Evolutionary conservation across 805 yeast genomes (phyloP), one percentile per base, ranked within the genome.

Genomic region (Metschnikowia lachancei): DNA sequence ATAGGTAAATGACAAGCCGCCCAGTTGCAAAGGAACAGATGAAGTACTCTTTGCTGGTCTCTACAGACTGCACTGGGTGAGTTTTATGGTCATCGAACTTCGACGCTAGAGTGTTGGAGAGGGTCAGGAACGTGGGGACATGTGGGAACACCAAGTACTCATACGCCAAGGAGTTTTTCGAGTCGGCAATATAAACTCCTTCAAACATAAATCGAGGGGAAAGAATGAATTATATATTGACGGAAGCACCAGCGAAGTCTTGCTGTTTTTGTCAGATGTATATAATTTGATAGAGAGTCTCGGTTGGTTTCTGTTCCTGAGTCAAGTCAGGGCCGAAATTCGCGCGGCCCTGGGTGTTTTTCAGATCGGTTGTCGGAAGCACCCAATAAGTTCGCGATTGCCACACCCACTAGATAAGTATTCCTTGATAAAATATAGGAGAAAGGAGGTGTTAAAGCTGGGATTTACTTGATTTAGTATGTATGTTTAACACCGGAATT

Each of bases 181-280:
- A 33, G 51, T 71, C 75, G 8, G 75, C 58, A n/a, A 72, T 67
- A 56, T 69, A 72, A n/a, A 72, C 63, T 1, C 72, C 73, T 46
- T 69, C 71, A 47, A 72, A 61, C 76, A 72, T 71, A 36, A 13
- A 30, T 4, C 13, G 11, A 16, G n/a, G 8, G 9, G 39, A 26
- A 37, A 37, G 29, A 20, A 20, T 2, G 2, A 20, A 36, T 18
- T 20, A 17, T 4, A 33, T 16, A 33, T 17, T 33, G 36, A 17
- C 33, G 17, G 9, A 29, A 6, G n/a, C 20, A 16, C 4, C n/a
- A 18, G 28, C 28, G 24, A 20, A 5, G 4, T 20, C 11, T 9
- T 26, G 28, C 28, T 26, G 3, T 26, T 9, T 26, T 8, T 26
- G 28, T 5, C 28, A 26, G 28, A 26, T 5, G 28, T 26, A 26